phyloP scores from a whole-genome alignment of 1,284 basidiomycete genomes.

The Thelephora terrestris region DNA sequence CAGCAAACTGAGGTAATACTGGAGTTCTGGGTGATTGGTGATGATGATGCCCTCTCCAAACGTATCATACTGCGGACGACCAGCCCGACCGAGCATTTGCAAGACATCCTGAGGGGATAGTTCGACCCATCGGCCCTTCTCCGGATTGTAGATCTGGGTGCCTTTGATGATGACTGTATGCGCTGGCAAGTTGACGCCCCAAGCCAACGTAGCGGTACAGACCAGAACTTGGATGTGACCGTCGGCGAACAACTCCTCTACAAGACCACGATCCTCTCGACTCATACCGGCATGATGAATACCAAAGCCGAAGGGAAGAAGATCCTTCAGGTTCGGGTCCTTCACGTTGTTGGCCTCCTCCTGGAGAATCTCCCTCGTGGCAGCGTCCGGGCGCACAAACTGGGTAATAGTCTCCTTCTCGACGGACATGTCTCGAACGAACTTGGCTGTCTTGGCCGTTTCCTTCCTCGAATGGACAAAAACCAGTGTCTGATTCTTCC shows the following conservation, averaged over 20 bases:
- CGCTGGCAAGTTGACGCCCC: slow-evolving; percentile 98
- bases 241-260: slow-evolving; percentile 93
- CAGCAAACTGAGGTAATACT: slow-evolving; percentile 91
- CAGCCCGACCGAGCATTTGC: slow-evolving; percentile 98
- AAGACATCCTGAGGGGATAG: slow-evolving; percentile 94
- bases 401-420: slow-evolving; percentile 95
- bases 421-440: slow-evolving; percentile 90
- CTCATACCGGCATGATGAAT: slow-evolving; percentile 99
- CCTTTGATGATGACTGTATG: slow-evolving; percentile 99
- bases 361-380: slow-evolving; percentile 79
- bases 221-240: slow-evolving; percentile 92
- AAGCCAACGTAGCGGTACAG: slow-evolving; percentile 95
- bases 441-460: slow-evolving; percentile 95
- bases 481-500: slow-evolving; percentile 86
- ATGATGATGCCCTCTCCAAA: slow-evolving; percentile 98
- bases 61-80: slow-evolving; percentile 96
- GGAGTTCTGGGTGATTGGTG: slow-evolving; percentile 93
- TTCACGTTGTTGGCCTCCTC: slow-evolving; percentile 80
- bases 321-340: slow-evolving; percentile 79
- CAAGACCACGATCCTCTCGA: slow-evolving; percentile 85
- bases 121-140: slow-evolving; percentile 97
- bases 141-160: slow-evolving; percentile 98
- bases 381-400: slow-evolving; percentile 88
- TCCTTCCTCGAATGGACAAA: slow-evolving; percentile 99
- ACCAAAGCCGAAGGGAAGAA: slow-evolving; percentile 94